Base-by-base conservation (phyloP, 805 yeast species). In the Candida berthetii region DNA sequence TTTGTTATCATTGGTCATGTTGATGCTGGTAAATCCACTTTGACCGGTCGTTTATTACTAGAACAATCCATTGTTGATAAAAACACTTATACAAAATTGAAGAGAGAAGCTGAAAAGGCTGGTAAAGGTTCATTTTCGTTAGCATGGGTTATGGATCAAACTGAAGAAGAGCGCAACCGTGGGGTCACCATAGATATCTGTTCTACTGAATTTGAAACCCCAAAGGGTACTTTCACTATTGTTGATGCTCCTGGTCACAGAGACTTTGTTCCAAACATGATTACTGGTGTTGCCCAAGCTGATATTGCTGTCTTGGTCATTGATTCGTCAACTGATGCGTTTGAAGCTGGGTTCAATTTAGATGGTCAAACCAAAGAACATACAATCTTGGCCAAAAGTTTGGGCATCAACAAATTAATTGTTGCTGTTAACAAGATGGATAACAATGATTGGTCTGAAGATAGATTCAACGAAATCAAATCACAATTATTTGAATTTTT, bases 1-100 rank as follows among this genome's bases (percentile, higher is more conserved):
- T 93, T 91, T 78, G 98, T 93, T 72, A 96, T 91, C 66, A 91
- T 91, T 75, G 98, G 98, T 71, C 98, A 91, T 91, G 98, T 91
- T 95, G 98, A 91, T 78, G 91, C 97, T 64, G 91, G 91, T 71
- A 85, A 87, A 76, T 91, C 97, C 50, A 90, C 98, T 65, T 85
- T 96, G 71, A 90, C 98, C 69, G 97, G 97, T 71, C 96, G 90
- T 82, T 82, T 90, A 75, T 83, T 90, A 67, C 85, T 74, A 84
- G 90, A 89, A 88, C 84, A 95, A 74, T 95, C 96, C 77, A 95
- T 90, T 74, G 85, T 87, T 61, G 96, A 89, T 75, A 85, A 86
- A 84, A 84, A 95, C 78, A 85, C 96, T 67, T 88, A 87, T 67
- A 96, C 85, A 79, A 89, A 87, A 86, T 82, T 88, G 73, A 95